Base-by-base conservation (phyloP, 306 rosid genomes). In the Malus orientalis region DNA sequence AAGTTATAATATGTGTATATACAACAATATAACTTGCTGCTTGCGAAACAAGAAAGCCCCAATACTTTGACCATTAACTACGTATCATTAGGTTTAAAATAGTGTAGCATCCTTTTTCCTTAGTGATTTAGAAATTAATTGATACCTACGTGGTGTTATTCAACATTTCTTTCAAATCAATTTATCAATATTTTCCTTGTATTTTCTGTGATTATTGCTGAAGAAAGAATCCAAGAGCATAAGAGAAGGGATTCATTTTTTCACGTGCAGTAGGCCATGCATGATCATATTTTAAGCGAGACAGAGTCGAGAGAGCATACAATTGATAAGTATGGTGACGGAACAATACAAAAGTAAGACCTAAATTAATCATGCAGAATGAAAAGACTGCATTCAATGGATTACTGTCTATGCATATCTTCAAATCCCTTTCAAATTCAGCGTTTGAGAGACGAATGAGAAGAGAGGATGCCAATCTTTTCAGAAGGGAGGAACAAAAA, bases 331-430 rank as follows among this genome's bases (percentile, higher is more conserved):
- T 58, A 22, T 58, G 62, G 62, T 10, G 62, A 58, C 3, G 15
- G 62, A 58, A 58, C 27, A 3, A 11, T 2, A 10, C 62, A 58
- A 58, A 20, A 58, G 22, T 10, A 20, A 53, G 38, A 7, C n/a
- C 11, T 2, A 38, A 19, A 49, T 29, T 29, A 20, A 42, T 12
- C 57, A 54, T 40, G 49, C 55, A 51, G 11, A 76, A 73, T 67
- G 69, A 54, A 77, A 82, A 51, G 79, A 68, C 73, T 67, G 68
- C 67, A 51, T 44, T 36, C 30, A 22, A 32, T 18, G 20, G 8
- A 15, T 29, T 20, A 44, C 55, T 6, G 68, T 58, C 40, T 3
- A 11, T 22, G 19, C 14, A 10, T 58, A 16, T 18, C 44, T 12
- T 55, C 71, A 27, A 42, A 44, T 20, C 64, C 8, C 69, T 20